phyloP scores from a whole-genome alignment of 108 stramenopile genomes.

The Pseudonitzschia multiseries region DNA sequence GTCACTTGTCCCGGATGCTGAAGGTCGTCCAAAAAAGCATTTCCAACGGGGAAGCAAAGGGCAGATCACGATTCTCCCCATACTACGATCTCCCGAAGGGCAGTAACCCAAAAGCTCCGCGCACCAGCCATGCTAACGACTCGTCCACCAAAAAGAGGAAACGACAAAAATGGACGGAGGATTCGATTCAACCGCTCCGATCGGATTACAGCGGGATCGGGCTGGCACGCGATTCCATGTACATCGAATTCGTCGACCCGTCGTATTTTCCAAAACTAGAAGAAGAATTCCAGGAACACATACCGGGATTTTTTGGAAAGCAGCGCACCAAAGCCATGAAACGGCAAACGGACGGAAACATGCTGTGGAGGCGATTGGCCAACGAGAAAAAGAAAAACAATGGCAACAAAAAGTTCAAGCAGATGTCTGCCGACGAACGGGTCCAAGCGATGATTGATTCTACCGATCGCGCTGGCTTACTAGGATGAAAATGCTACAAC shows the following conservation, averaged over 20 bases:
- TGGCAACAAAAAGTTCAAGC: conserved; percentile 39
- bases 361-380: conserved; percentile 71
- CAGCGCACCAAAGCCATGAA: conserved; percentile 81
- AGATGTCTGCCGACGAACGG: conserved; percentile 54
- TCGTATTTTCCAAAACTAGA: conserved; percentile 65
- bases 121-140: conserved; percentile 1
- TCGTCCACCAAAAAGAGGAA: conserved; percentile 30
- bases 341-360: conserved; percentile 64
- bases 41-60: background rate
- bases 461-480: background rate
- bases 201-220: conserved; percentile 87
- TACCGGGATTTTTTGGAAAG: conserved; percentile 86
- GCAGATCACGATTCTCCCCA: background rate
- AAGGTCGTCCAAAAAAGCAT: conserved; percentile 1
- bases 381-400: conserved; percentile 38
- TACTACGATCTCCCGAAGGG: conserved; percentile 8
- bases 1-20: background rate
- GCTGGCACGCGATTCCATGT: conserved; percentile 67
- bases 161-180: conserved; percentile 45
- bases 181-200: conserved; percentile 67
- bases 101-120: conserved; percentile 8
- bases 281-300: conserved; percentile 82
- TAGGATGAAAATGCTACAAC: background rate
- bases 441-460: conserved; percentile 58
- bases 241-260: conserved; percentile 66